Conservation (phyloP, 179 eudicot species). For the Spergularia azorica region DNA sequence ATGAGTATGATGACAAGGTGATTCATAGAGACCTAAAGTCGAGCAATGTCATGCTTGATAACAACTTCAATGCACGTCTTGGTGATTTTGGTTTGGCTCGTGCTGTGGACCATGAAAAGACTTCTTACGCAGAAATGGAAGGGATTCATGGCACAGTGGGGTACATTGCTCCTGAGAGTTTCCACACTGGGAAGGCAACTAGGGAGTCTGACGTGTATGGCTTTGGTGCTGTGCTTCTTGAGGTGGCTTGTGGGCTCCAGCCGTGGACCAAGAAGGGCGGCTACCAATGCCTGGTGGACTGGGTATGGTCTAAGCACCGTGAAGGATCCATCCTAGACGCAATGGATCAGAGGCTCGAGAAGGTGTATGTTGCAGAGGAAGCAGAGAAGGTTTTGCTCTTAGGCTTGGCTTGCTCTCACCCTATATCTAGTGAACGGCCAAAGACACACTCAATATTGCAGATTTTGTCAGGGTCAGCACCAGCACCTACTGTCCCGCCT, state of each 20-base stretch:
- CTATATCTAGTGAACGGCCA: slow-evolving; percentile 59
- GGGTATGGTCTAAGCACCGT: slow-evolving; percentile 85
- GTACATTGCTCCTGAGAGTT: slow-evolving; percentile 93
- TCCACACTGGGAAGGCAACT: slow-evolving; percentile 80
- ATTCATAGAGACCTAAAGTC: slow-evolving; percentile 92
- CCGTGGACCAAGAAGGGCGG: slow-evolving; percentile 59
- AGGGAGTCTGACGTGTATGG: slow-evolving; percentile 74
- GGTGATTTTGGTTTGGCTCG: slow-evolving; percentile 98
- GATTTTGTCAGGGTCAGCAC: slow-evolving; percentile 56
- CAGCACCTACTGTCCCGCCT: slow-evolving; percentile 55
- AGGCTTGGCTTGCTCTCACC: slow-evolving; percentile 82
- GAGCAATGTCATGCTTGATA: slow-evolving; percentile 86
- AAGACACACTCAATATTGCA: slow-evolving; percentile 54
- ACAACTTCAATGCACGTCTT: slow-evolving; percentile 67
- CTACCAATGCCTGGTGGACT: slow-evolving; percentile 56
- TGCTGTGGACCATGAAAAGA: slow-evolving; percentile 75
- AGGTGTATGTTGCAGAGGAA: slow-evolving; percentile 52
- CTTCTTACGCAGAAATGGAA: slow-evolving; percentile 74
- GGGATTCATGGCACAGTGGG: slow-evolving; percentile 85
- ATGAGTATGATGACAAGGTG: slow-evolving; percentile 69
- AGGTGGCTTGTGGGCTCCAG: slow-evolving; percentile 63
- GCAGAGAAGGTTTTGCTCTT: slow-evolving; percentile 60
- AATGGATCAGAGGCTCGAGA: slow-evolving; percentile 48
- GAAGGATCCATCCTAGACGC: slow-evolving; percentile 60
- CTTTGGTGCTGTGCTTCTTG: slow-evolving; percentile 71